phyloP scores from a whole-genome alignment of 2,329 filamentous ascomycete species.

The Epichloe brachyelytri region DNA sequence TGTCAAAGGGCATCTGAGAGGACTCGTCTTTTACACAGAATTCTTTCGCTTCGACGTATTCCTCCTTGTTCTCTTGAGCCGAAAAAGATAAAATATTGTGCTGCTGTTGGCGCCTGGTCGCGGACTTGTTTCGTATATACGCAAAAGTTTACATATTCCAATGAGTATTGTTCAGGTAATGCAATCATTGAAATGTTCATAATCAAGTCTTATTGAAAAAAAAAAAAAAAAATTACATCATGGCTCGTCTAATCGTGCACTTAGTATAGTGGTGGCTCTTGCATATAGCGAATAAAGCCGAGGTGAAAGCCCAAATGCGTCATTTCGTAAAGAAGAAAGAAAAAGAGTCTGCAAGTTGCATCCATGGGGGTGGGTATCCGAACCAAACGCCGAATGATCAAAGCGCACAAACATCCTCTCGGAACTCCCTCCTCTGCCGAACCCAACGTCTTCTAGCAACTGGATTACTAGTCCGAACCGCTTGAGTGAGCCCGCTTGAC shows the following conservation, averaged over 20 bases:
- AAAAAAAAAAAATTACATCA: not conserved
- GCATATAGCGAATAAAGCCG: too few species aligned
- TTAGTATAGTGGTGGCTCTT: not conserved
- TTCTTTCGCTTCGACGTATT: too few species aligned
- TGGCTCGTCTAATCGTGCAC: not conserved
- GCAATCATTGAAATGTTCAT: too few species aligned
- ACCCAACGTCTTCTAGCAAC: not conserved
- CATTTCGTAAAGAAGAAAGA: not conserved
- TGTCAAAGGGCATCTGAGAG: slow-evolving; percentile 44
- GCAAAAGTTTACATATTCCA: too few species aligned
- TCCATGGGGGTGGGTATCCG: not conserved
- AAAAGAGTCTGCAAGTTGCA: not conserved
- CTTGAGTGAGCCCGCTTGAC: not conserved
- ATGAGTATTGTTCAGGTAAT: too few species aligned
- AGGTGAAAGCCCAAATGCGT: not conserved
- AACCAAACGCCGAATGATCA: not conserved
- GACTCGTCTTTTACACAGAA: not conserved
- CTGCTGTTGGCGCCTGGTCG: too few species aligned
- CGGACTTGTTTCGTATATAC: too few species aligned
- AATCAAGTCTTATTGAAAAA: too few species aligned
- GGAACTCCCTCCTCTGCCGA: not conserved
- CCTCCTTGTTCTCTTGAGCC: too few species aligned
- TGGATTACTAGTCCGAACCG: not conserved
- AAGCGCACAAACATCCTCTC: not conserved
- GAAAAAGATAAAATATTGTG: too few species aligned